Evolutionary conservation across 495 filamentous ascomycete genomes (phyloP).

Genomic region (Penicillium flavigenum): DNA sequence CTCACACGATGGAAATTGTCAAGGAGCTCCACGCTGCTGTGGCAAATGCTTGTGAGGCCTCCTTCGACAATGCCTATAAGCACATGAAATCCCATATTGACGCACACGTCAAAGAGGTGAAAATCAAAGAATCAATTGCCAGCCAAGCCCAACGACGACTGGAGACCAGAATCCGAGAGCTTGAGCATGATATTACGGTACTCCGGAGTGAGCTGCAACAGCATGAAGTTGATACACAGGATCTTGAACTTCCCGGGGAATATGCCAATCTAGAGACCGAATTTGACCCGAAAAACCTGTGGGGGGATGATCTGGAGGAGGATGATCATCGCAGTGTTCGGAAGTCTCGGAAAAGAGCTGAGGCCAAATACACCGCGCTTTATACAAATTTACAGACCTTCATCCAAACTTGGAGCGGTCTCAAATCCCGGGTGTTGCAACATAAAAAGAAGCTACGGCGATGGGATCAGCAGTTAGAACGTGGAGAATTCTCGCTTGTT

Average conservation of each 20-base stretch:
- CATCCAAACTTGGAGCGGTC: slow-evolving; percentile 23
- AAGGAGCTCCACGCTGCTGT: slow-evolving; percentile 38
- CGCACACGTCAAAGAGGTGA: slow-evolving; percentile 21
- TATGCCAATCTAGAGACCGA: slow-evolving; percentile 14
- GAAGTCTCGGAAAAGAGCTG: slow-evolving; percentile 18
- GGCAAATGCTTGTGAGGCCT: slow-evolving; percentile 29
- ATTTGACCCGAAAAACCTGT: slow-evolving; percentile 13
- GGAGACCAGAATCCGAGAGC: slow-evolving; percentile 20
- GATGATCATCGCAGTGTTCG: slow-evolving; percentile 17
- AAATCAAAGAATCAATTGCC: slow-evolving; percentile 24
- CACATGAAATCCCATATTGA: slow-evolving; percentile 32
- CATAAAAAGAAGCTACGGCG: slow-evolving; percentile 41
- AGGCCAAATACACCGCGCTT: slow-evolving; percentile 34
- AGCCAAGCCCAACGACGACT: slow-evolving; percentile 25
- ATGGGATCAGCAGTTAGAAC: slow-evolving; percentile 33
- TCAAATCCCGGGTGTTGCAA: slow-evolving; percentile 33
- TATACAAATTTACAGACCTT: slow-evolving; percentile 34
- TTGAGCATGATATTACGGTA: slow-evolving; percentile 29
- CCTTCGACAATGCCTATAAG: slow-evolving; percentile 35
- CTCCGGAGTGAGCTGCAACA: slow-evolving; percentile 27
- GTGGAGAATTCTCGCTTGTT: slow-evolving; percentile 33
- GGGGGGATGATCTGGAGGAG: slow-evolving; percentile 24
- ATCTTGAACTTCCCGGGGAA: slow-evolving; percentile 10
- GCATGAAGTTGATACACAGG: slow-evolving; percentile 17
- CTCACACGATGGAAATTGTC: slow-evolving; percentile 38